Evolutionary conservation across 1,284 basidiomycete genomes (phyloP).

Genomic region (Meripilus lineatus): DNA sequence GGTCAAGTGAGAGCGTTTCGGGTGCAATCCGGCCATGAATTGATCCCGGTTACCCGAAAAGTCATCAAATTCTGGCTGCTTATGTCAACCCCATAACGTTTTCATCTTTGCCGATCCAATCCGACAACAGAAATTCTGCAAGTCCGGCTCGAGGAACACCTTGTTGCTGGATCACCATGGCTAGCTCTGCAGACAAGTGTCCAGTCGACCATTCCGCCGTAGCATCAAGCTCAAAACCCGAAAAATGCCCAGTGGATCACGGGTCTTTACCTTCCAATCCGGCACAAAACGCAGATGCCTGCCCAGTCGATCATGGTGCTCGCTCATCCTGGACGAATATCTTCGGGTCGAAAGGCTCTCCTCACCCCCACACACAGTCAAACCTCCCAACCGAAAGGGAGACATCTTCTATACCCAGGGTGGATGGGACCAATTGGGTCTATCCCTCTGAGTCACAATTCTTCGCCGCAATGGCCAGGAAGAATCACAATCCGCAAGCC

Average conservation of each 20-base stretch:
- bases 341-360: constrained; percentile 25
- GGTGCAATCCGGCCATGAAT: constrained; percentile 5
- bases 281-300: constrained; percentile 26
- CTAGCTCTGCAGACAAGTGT: constrained; percentile 47
- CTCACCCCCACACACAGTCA: constrained; percentile 17
- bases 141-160: neutral
- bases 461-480: constrained; percentile 92
- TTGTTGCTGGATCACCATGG: neutral
- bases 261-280: constrained; percentile 9
- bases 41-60: neutral
- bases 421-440: constrained; percentile 78
- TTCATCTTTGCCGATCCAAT: too few species aligned
- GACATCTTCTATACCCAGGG: constrained; percentile 85
- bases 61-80: too few species aligned
- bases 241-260: constrained; percentile 48
- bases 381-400: constrained; percentile 67
- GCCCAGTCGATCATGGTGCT: constrained; percentile 46
- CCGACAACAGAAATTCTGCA: too few species aligned
- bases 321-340: constrained; percentile 49
- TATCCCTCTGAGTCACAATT: constrained; percentile 99
- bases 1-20: too few species aligned
- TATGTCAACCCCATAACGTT: too few species aligned
- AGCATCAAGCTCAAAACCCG: constrained; percentile 16
- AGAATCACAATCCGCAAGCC: constrained; percentile 81
- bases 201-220: constrained; percentile 45